These are phyloP conservation scores for Stygiomarasmius scandens DNA, from an alignment of 1,284 basidiomycete genomes.

Conservation along the genomic window DNA sequence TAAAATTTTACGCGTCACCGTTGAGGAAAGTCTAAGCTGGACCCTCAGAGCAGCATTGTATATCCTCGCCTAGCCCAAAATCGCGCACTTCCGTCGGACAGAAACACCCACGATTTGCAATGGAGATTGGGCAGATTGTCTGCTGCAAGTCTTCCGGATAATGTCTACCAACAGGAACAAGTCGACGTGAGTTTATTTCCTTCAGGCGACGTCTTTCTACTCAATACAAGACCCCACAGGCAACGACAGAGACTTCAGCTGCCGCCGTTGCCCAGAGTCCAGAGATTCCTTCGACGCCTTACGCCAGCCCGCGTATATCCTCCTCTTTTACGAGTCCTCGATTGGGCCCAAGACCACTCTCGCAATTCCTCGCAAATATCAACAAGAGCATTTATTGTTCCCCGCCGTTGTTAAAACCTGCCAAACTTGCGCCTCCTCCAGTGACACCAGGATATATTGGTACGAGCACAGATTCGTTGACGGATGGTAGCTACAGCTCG, in stretches of 20 bases:
- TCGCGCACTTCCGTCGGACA: slow-evolving; percentile 31
- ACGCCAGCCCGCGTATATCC: neutral
- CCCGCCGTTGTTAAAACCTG: neutral
- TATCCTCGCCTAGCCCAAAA: slow-evolving; percentile 45
- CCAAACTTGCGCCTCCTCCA: slow-evolving; percentile 1
- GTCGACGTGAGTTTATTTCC: too few relatives aligned
- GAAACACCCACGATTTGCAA: slow-evolving; percentile 35
- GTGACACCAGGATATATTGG: neutral
- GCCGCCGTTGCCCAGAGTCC: neutral
- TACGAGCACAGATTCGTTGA: slow-evolving; percentile 1
- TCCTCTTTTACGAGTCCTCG: neutral
- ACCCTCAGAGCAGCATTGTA: slow-evolving; percentile 26
- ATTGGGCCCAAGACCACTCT: neutral
- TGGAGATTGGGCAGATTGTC: slow-evolving; percentile 33
- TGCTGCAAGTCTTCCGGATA: slow-evolving; percentile 2
- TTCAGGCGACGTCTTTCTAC: too few relatives aligned
- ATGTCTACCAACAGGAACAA: neutral
- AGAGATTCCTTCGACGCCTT: neutral
- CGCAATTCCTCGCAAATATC: slow-evolving; percentile 2
- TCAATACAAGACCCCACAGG: too few relatives aligned
- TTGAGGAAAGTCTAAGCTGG: slow-evolving; percentile 6
- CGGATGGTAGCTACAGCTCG: slow-evolving; percentile 6
- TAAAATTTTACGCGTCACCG: slow-evolving; percentile 10
- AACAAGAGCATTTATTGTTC: neutral
- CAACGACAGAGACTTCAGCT: neutral